Percentiles rank a stretch among this genome's conserved stretches.
These are phyloP conservation scores for Lithocarpus polystachyus DNA, from an alignment of 306 rosid species.

Conservation along the genomic window DNA sequence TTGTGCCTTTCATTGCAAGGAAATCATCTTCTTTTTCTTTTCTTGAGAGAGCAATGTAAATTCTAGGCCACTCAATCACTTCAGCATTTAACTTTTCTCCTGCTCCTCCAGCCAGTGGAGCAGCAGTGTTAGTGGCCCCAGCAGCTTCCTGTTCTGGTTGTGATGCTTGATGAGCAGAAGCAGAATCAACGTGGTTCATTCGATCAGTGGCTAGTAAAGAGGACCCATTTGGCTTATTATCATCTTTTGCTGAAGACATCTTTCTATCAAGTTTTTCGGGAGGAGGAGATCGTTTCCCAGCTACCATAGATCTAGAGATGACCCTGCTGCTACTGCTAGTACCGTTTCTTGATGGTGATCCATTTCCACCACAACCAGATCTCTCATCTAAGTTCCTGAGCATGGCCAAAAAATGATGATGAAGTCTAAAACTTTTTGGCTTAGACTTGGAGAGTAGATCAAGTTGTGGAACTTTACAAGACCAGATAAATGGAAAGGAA, in stretches of 20 bases:
- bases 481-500: constrained; percentile 2
- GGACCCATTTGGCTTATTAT: constrained; percentile 47
- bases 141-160: constrained; percentile 29
- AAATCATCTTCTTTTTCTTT: constrained; percentile 88
- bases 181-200: constrained; percentile 30
- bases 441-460: constrained; percentile 5
- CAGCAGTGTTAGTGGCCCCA: not conserved
- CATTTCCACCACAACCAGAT: constrained; percentile 33
- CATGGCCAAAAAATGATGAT: constrained; percentile 27
- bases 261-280: constrained; percentile 49
- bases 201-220: constrained; percentile 27
- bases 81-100: constrained; percentile 41
- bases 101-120: not conserved
- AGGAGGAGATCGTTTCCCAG: constrained; percentile 41
- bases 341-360: constrained; percentile 50
- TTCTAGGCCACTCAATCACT: constrained; percentile 60
- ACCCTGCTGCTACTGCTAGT: constrained; percentile 26
- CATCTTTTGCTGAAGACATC: constrained; percentile 36
- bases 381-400: constrained; percentile 58
- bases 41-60: constrained; percentile 57
- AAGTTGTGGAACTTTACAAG: not conserved
- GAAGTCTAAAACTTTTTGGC: not conserved
- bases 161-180: constrained; percentile 12
- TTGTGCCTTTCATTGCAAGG: constrained; percentile 76
- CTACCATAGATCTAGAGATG: constrained; percentile 44